Base-by-base conservation (phyloP, 805 yeast genomes). In the Jamesozyma gamospora region DNA sequence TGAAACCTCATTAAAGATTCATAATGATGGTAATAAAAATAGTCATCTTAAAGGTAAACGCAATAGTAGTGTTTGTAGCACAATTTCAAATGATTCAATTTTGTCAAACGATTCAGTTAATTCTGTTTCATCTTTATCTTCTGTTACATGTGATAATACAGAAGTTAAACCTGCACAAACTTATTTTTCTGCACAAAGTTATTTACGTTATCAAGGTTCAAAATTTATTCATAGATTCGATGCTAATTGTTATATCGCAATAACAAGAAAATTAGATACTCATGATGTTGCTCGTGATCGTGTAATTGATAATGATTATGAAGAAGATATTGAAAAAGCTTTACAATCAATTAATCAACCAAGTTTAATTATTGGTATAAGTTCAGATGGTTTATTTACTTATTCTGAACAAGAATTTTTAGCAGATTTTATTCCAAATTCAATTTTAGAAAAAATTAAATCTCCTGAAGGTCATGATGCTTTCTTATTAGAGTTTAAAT, bases 381-480 rank as follows among this genome's bases (percentile, higher is more conserved):
- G 78, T 37, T 82, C 95, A 1, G 98, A 92, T 61, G 97, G 96
- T 0, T 66, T 92, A 21, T 92, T 92, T 64, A 90, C 97, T 0
- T 77, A 82, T 51, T 74, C 88, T 16, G 98, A 92, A 63, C 98
- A 92, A 62, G 84, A 84, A 53, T 74, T 79, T 37, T 70, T 92
- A 35, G 94, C 94, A 1, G 72, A 75, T 31, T 66, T 77, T 53
- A 73, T 92, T 43, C 88, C 87, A 7, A 70, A 82, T 50, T 71
- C 94, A 1, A 58, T 50, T 6, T 66, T 92, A 47, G 77, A 79
- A 48, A 76, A 77, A 51, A 79, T 92, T 32, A 75, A 82, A 46
- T 87, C 96, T 1, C 92, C 90, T 11, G 98, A 92, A 52, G 98
- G 98, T 14, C 98, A 92, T 56, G 98, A 92, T 65, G 98, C 97